A percentile compares a stretch with the other conserved stretches of the same genome.
Evolutionary conservation across 148 eudicot genomes (phyloP).

Genomic region (Tetragonia tetragonoides): DNA sequence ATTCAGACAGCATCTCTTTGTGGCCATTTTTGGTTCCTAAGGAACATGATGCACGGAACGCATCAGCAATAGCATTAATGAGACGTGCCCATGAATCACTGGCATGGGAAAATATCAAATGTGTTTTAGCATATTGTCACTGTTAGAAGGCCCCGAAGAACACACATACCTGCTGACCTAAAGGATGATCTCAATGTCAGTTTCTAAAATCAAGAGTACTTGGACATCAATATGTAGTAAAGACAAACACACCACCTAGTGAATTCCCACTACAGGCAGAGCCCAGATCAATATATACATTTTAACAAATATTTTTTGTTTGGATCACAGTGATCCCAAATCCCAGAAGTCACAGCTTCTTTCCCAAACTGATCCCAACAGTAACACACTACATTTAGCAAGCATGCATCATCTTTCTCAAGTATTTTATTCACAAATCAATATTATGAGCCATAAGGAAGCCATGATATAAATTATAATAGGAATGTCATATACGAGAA

Average conservation of each 20-base stretch:
- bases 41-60: too few relatives aligned
- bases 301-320: not conserved
- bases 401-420: too few relatives aligned
- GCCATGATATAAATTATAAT: too few relatives aligned
- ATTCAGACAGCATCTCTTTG: too few relatives aligned
- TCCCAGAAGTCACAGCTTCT: too few relatives aligned
- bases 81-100: not conserved
- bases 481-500: too few relatives aligned
- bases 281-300: not conserved
- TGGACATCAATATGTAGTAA: not conserved
- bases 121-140: not conserved
- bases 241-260: too few relatives aligned
- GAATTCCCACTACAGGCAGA: not conserved
- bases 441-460: too few relatives aligned
- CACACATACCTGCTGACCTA: not conserved
- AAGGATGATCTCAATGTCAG: not conserved
- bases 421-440: not conserved
- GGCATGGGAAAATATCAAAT: not conserved
- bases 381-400: too few relatives aligned
- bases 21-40: too few relatives aligned
- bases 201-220: not conserved
- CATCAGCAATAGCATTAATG: not conserved
- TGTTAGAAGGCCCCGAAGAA: not conserved
- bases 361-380: too few relatives aligned
- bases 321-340: too few relatives aligned